Conservation (phyloP, 1,284 basidiomycete species). For the Neonothopanus nambi region DNA sequence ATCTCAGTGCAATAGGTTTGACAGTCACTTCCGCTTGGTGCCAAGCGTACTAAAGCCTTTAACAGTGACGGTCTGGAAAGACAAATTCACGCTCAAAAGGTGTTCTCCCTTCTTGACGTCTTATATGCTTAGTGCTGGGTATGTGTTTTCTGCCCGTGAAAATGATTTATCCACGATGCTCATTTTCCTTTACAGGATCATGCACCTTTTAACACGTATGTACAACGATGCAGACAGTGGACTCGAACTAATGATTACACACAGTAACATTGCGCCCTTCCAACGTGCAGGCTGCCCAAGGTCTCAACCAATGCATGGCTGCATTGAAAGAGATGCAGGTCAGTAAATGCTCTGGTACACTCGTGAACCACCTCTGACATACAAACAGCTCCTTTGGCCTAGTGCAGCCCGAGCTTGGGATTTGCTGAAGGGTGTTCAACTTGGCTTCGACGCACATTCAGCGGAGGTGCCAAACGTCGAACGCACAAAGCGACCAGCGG, state of each 20-base stretch:
- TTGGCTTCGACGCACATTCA: slow-evolving; percentile 48
- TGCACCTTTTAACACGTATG: slow-evolving; percentile 80
- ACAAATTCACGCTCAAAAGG: slow-evolving; percentile 62
- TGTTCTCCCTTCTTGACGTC: slow-evolving; percentile 73
- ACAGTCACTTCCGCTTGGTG: slow-evolving; percentile 5
- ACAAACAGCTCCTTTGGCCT: slow-evolving; percentile 60
- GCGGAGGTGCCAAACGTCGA: slow-evolving; percentile 36
- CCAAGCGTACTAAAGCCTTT: slow-evolving; percentile 8
- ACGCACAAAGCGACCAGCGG: slow-evolving; percentile 60
- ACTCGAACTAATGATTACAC: slow-evolving; percentile 10
- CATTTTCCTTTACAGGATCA: slow-evolving; percentile 54
- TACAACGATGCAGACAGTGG: slow-evolving; percentile 14
- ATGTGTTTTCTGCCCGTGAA: slow-evolving; percentile 27
- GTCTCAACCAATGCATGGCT: slow-evolving; percentile 66
- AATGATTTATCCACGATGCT: slow-evolving; percentile 13
- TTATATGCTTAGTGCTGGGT: slow-evolving; percentile 78
- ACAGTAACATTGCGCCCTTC: slow-evolving; percentile 69
- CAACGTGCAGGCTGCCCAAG: slow-evolving; percentile 66
- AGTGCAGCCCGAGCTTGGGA: slow-evolving; percentile 71
- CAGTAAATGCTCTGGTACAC: slow-evolving; percentile 18
- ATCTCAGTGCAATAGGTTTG: slow-evolving; percentile 69
- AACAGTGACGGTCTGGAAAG: slow-evolving; percentile 58
- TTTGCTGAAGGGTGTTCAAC: slow-evolving; percentile 55
- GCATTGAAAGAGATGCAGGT: slow-evolving; percentile 76
- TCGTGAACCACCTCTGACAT: too few relatives aligned